These are phyloP conservation scores for Sicyos edulis DNA, from an alignment of 306 rosid genomes.

Conservation along the genomic window DNA sequence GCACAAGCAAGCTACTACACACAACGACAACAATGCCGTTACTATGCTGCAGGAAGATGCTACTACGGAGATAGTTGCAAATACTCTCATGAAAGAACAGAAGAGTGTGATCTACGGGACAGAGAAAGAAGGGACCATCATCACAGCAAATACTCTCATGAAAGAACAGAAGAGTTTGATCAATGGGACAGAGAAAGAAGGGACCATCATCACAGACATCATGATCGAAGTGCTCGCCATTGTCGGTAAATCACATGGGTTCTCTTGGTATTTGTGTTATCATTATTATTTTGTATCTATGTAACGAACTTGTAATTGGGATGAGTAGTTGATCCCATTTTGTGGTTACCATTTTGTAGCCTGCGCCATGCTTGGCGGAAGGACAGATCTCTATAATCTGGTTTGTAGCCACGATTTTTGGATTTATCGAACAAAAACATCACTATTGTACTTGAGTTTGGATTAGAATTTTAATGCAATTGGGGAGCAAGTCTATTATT, in stretches of 20 bases:
- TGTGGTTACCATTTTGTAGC: not conserved
- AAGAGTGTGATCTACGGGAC: slow-evolving; percentile 12
- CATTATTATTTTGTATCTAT: not conserved
- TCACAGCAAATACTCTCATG: slow-evolving; percentile 54
- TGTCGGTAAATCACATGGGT: not conserved
- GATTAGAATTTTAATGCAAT: too few relatives aligned
- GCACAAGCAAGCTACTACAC: slow-evolving; percentile 17
- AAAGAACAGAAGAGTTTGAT: slow-evolving; percentile 21
- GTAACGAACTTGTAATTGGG: not conserved
- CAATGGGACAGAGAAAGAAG: slow-evolving; percentile 8
- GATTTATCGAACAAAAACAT: too few relatives aligned
- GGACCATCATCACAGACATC: not conserved
- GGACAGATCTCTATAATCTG: not conserved
- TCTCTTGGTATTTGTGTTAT: not conserved
- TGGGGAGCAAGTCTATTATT: too few relatives aligned
- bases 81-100: slow-evolving; percentile 46
- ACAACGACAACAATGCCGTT: slow-evolving; percentile 44
- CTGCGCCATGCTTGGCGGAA: not conserved
- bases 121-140: not conserved
- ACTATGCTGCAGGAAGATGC: slow-evolving; percentile 60
- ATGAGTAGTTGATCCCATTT: not conserved
- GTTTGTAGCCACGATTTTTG: not conserved
- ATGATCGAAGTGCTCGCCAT: not conserved
- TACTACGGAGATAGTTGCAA: slow-evolving; percentile 62
- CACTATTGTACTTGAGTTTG: too few relatives aligned